A percentile compares a stretch with the other conserved stretches of the same genome.
Conservation (phyloP, 129 eudicot genomes). For the Flaveria brownii region DNA sequence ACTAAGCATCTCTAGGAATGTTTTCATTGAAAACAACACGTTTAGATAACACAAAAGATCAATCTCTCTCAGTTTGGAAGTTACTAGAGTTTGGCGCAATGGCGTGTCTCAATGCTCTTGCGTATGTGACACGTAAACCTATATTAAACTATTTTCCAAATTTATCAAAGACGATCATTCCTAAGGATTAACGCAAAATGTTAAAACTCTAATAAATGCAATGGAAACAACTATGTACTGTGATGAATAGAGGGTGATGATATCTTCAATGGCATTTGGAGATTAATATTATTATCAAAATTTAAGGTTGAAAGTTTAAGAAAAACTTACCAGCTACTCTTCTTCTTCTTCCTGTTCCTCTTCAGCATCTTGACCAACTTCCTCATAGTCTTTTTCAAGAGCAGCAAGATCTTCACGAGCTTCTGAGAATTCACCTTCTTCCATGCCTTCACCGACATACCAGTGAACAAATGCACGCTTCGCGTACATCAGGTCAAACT, state of each 20-base stretch:
- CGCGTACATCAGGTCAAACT: slow-evolving; percentile 73
- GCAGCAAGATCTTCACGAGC: slow-evolving; percentile 96
- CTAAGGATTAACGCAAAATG: slow-evolving; percentile 17
- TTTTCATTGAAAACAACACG: slow-evolving; percentile 14
- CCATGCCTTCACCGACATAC: slow-evolving; percentile 96
- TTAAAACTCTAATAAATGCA: not conserved
- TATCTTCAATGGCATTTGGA: slow-evolving; percentile 19
- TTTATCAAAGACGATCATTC: slow-evolving; percentile 14
- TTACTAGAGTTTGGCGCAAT: slow-evolving; percentile 33
- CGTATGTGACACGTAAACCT: slow-evolving; percentile 11
- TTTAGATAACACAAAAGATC: slow-evolving; percentile 8
- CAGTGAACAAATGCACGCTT: slow-evolving; percentile 86
- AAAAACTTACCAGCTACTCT: slow-evolving; percentile 39
- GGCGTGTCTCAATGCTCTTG: not conserved
- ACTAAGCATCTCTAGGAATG: not conserved
- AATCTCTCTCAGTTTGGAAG: slow-evolving; percentile 22
- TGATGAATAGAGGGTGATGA: not conserved
- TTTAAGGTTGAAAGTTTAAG: not conserved
- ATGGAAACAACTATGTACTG: slow-evolving; percentile 13
- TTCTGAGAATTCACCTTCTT: slow-evolving; percentile 93
- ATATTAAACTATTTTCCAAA: slow-evolving; percentile 21
- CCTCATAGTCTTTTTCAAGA: slow-evolving; percentile 77
- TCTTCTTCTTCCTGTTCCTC: slow-evolving; percentile 68
- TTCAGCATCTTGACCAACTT: slow-evolving; percentile 74
- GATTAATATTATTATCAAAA: not conserved